A percentile compares a stretch with the other conserved stretches of the same genome.
Evolutionary conservation across 768 basidiomycete species (phyloP).

Genomic region (Stropharia rugosoannulata): DNA sequence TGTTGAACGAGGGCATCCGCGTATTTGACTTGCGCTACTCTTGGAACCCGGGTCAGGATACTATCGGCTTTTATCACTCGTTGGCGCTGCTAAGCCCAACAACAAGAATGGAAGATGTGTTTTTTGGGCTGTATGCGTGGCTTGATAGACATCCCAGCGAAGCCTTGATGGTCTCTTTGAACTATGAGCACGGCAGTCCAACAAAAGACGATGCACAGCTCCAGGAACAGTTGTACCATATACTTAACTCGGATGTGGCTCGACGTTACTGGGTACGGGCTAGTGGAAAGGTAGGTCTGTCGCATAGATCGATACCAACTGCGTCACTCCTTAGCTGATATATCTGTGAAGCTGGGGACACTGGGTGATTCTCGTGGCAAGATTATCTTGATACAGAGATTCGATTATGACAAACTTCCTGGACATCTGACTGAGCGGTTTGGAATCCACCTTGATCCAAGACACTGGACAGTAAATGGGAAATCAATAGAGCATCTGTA

Average conservation of each 20-base stretch:
- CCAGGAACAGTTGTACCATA: conserved; percentile 39
- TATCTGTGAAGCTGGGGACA: conserved; percentile 36
- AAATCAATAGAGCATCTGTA: conserved; percentile 43
- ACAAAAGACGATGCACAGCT: conserved; percentile 41
- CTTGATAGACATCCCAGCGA: conserved; percentile 51
- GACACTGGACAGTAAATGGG: conserved; percentile 48
- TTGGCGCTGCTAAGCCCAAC: conserved; percentile 42
- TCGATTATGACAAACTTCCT: conserved; percentile 40
- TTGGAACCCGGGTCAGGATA: conserved; percentile 50
- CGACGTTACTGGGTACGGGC: conserved; percentile 46
- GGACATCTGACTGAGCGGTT: conserved; percentile 34
- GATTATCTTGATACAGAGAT: conserved; percentile 49
- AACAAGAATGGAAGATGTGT: conserved; percentile 47
- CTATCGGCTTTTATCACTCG: conserved; percentile 49
- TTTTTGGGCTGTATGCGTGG: conserved; percentile 52
- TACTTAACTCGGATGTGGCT: conserved; percentile 35
- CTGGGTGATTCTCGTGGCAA: conserved; percentile 54
- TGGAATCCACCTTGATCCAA: conserved; percentile 42
- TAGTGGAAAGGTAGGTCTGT: conserved; percentile 29
- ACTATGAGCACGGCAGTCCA: conserved; percentile 45
- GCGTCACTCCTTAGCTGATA: neutral
- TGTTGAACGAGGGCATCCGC: conserved; percentile 46
- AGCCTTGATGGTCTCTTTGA: conserved; percentile 48
- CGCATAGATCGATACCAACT: neutral
- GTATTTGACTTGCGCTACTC: conserved; percentile 48